phyloP scores from a whole-genome alignment of 495 filamentous ascomycete genomes.

The Xylaria cubensis region DNA sequence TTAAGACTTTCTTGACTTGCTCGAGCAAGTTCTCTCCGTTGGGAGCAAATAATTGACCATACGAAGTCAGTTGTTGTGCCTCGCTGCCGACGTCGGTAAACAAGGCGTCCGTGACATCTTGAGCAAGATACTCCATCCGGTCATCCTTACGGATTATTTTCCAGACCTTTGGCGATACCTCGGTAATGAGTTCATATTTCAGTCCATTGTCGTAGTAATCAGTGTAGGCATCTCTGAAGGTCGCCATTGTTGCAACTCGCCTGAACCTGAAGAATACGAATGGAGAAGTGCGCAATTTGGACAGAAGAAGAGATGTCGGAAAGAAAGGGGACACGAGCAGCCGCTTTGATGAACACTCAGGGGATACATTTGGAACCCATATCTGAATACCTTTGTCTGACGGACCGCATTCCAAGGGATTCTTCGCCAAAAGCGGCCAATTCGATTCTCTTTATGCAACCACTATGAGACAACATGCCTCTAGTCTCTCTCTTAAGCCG shows the following conservation, averaged over 20 bases:
- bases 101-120: conserved; percentile 34
- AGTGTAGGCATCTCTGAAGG: conserved; percentile 14
- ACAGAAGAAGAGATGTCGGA: neutral
- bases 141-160: conserved; percentile 32
- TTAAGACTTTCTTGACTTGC: conserved; percentile 39
- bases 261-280: neutral
- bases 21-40: conserved; percentile 16
- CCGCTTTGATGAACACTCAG: conserved; percentile 6
- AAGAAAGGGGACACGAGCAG: neutral
- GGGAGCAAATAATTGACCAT: conserved; percentile 19
- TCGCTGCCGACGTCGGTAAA: conserved; percentile 6
- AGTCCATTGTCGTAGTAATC: conserved; percentile 22
- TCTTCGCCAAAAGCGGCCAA: conserved; percentile 31
- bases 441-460: conserved; percentile 10
- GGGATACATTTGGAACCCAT: conserved; percentile 4
- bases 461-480: conserved; percentile 16
- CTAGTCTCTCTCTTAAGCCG: neutral
- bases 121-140: conserved; percentile 35
- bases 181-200: conserved; percentile 33
- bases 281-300: neutral
- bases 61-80: neutral
- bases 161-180: conserved; percentile 34
- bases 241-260: conserved; percentile 14
- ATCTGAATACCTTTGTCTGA: conserved; percentile 38
- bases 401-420: conserved; percentile 33